phyloP scores from a whole-genome alignment of 2,329 filamentous ascomycete species.

The Diplodia corticola region DNA sequence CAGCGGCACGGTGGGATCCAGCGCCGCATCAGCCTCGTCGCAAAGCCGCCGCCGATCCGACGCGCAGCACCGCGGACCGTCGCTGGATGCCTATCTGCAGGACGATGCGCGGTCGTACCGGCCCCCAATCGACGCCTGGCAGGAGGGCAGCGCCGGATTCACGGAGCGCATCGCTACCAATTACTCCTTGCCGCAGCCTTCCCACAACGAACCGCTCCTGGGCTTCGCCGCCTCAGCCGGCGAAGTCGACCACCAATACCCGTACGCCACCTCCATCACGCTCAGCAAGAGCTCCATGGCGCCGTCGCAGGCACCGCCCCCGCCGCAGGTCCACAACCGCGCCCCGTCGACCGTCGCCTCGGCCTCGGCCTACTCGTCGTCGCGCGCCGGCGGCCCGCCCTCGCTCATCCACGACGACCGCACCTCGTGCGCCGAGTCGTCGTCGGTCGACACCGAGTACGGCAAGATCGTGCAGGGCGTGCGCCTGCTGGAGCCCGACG shows the following conservation, averaged over 20 bases:
- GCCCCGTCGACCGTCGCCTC: background rate
- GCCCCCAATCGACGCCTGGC: constrained; percentile 15
- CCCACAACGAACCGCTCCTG: background rate
- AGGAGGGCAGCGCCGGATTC: background rate
- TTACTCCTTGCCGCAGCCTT: constrained; percentile 11
- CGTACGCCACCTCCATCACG: constrained; percentile 10
- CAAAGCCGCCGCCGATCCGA: background rate
- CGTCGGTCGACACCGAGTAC: constrained; percentile 32
- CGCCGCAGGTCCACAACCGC: constrained; percentile 13
- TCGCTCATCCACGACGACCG: constrained; percentile 18
- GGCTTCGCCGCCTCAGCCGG: background rate
- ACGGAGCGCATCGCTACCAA: constrained; percentile 12
- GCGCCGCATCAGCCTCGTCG: constrained; percentile 14
- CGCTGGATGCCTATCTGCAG: constrained; percentile 15
- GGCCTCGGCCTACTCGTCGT: constrained; percentile 13
- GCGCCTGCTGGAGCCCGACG: constrained; percentile 31
- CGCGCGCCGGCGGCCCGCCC: background rate
- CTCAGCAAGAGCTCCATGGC: constrained; percentile 12
- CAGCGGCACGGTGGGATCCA: background rate
- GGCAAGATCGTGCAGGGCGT: constrained; percentile 27
- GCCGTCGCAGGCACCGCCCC: constrained; percentile 5
- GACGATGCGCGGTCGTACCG: background rate
- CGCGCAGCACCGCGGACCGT: background rate
- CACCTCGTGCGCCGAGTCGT: constrained; percentile 12
- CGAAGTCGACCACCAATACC: constrained; percentile 1